Evolutionary conservation across 2,329 filamentous ascomycete species (phyloP).

Genomic region (Diaporthe citri): DNA sequence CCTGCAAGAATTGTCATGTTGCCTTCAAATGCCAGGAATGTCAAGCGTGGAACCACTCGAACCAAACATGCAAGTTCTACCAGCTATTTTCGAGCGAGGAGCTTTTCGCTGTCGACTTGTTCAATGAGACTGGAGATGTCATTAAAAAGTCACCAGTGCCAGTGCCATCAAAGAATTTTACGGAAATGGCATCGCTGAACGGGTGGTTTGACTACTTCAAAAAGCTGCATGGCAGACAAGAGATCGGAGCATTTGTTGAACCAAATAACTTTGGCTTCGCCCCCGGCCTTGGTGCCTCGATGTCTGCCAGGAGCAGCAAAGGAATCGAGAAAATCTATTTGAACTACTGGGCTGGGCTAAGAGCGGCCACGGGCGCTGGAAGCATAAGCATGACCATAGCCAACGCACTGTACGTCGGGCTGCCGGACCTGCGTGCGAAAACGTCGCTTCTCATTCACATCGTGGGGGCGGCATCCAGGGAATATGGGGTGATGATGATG

Average conservation of each 20-base stretch:
- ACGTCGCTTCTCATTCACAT: not conserved
- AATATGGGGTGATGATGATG: not conserved
- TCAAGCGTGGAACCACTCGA: not conserved
- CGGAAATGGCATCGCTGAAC: not conserved
- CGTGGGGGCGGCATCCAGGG: not conserved
- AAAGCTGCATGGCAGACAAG: not conserved
- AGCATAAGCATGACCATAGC: constrained; percentile 1
- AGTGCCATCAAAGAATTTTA: not conserved
- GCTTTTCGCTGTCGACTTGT: not conserved
- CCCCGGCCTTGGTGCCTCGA: fast-evolving
- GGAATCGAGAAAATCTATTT: not conserved
- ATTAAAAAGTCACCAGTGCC: not conserved
- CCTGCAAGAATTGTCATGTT: not conserved
- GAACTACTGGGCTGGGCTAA: not conserved
- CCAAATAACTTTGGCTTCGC: not conserved
- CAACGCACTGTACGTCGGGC: not conserved
- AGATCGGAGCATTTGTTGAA: not conserved
- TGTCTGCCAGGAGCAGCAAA: not conserved
- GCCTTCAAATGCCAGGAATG: not conserved
- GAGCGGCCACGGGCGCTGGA: not conserved
- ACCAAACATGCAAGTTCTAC: not conserved
- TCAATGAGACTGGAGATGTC: not conserved
- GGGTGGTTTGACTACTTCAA: constrained; percentile 5
- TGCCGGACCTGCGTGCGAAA: not conserved
- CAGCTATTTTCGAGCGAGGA: not conserved